phyloP scores from a whole-genome alignment of 163 green algal genomes.

The Scenedesmus sp. region DNA sequence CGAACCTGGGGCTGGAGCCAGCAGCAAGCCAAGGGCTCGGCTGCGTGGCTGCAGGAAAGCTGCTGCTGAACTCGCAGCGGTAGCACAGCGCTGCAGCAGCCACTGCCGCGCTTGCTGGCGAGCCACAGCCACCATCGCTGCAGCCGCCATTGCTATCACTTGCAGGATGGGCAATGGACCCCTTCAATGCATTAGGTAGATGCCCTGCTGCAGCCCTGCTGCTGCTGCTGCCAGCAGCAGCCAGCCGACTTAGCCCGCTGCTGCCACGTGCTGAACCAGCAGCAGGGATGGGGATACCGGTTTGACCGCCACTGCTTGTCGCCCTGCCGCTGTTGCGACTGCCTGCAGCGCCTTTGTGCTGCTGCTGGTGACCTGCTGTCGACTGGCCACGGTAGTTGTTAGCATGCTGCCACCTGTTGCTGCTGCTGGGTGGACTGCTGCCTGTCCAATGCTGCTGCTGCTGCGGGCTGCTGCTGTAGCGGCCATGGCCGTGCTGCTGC shows the following conservation, averaged over 20 bases:
- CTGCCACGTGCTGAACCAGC: not conserved
- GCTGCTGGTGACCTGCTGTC: slow-evolving; percentile 11
- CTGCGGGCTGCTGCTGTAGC: slow-evolving; percentile 22
- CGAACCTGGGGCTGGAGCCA: slow-evolving; percentile 21
- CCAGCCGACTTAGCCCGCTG: not conserved
- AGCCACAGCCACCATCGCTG: not conserved
- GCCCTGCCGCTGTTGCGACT: not conserved
- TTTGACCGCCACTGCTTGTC: not conserved
- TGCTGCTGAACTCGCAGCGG: slow-evolving; percentile 35
- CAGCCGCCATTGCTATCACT: not conserved
- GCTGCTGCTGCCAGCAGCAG: not conserved
- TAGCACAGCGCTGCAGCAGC: not conserved
- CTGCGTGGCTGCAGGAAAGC: slow-evolving; percentile 30
- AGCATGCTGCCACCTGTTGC: not conserved
- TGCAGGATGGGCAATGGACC: not conserved
- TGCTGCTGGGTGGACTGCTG: slow-evolving; percentile 7
- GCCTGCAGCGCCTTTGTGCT: not conserved
- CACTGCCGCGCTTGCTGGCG: not conserved
- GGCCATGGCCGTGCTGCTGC: not conserved
- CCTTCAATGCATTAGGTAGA: not conserved
- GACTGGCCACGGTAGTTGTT: not conserved
- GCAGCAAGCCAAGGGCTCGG: slow-evolving; percentile 30
- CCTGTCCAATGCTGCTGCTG: slow-evolving; percentile 8
- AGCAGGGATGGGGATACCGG: not conserved
- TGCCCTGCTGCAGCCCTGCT: not conserved